Percentiles rank a stretch among this genome's conserved stretches.
Conservation (phyloP, 352 stramenopile species). For the Pythium brachiatum region DNA sequence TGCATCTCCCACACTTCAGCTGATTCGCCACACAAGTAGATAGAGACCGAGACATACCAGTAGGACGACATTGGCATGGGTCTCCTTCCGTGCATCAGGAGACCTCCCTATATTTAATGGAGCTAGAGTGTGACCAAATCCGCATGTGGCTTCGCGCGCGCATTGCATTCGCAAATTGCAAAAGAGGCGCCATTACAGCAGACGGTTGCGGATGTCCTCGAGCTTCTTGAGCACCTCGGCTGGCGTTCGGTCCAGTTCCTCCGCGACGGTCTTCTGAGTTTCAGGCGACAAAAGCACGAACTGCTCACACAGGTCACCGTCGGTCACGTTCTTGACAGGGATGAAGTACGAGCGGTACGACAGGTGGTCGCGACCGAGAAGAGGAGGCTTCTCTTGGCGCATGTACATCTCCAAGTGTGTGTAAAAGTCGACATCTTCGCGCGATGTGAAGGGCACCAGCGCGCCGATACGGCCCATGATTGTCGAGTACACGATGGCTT, state of each 20-base stretch:
- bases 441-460: constrained; percentile 95
- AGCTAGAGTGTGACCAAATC: not conserved
- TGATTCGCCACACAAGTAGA: not conserved
- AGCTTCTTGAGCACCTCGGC: constrained; percentile 98
- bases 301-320: constrained; percentile 98
- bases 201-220: constrained; percentile 96
- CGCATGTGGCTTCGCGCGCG: not conserved
- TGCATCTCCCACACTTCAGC: constrained; percentile 41
- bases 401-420: constrained; percentile 97
- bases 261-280: constrained; percentile 95
- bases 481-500: constrained; percentile 98
- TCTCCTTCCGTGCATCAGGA: not conserved
- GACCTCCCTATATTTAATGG: constrained; percentile 4
- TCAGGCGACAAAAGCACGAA: constrained; percentile 91
- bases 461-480: constrained; percentile 96
- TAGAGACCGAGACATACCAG: not conserved
- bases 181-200: constrained; percentile 82
- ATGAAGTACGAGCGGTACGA: constrained; percentile 98
- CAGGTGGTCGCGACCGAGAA: constrained; percentile 95
- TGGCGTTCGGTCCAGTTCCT: constrained; percentile 94
- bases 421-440: constrained; percentile 98
- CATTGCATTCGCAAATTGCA: not conserved
- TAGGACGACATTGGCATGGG: not conserved
- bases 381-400: constrained; percentile 88
- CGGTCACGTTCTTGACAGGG: constrained; percentile 97